Conservation (phyloP, 2,329 filamentous ascomycete genomes). For the Fusarium dlaminii region DNA sequence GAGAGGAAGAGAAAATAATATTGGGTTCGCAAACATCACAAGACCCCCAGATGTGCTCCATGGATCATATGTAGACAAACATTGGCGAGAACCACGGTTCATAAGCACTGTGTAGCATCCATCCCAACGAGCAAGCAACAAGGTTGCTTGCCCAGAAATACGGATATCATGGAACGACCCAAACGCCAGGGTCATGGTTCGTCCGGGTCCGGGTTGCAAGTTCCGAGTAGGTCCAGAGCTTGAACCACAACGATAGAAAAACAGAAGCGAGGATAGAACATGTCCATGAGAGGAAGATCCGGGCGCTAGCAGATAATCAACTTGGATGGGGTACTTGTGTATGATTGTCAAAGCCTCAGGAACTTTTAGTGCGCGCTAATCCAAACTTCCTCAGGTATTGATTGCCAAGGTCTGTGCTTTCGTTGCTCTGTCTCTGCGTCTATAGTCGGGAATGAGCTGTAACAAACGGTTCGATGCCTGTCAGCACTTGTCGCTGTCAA, state of each 20-base stretch:
- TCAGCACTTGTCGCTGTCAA: neutral
- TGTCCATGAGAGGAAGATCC: neutral
- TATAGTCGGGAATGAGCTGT: neutral
- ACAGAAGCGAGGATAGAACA: neutral
- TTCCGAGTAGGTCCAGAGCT: neutral
- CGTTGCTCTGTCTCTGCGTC: neutral
- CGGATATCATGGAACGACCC: conserved; percentile 10
- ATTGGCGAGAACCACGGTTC: neutral
- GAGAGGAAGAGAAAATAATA: neutral
- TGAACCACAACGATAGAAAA: conserved; percentile 9
- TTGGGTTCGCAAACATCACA: neutral
- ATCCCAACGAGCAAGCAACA: conserved; percentile 3
- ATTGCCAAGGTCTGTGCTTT: conserved; percentile 27
- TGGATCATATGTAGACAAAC: conserved; percentile 15
- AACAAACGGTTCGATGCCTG: neutral
- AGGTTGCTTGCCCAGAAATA: neutral
- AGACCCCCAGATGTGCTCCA: conserved; percentile 17
- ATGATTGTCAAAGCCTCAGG: neutral
- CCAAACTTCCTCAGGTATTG: conserved; percentile 7
- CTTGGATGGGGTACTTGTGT: neutral
- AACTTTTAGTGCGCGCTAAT: neutral
- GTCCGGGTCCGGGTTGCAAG: conserved; percentile 1
- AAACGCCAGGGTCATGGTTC: conserved; percentile 25
- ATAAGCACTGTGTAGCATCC: conserved; percentile 27
- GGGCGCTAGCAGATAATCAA: neutral